phyloP scores from a whole-genome alignment of 306 rosid species.

The Cicer judaicum region DNA sequence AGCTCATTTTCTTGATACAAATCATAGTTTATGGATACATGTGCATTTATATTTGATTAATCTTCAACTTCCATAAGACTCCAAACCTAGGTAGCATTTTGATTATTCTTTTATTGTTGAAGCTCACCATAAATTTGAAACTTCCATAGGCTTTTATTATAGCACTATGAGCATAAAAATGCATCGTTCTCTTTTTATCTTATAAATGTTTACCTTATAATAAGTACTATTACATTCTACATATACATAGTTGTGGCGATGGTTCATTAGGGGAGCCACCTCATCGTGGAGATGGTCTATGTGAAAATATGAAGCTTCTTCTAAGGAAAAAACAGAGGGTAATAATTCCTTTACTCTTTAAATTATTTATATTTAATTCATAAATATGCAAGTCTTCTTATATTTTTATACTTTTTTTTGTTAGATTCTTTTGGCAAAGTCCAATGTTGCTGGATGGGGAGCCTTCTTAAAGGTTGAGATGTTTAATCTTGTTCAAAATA shows the following conservation, averaged over 20 bases:
- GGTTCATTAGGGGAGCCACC: conserved; percentile 72
- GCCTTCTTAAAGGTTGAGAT: conserved; percentile 77
- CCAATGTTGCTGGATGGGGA: conserved; percentile 94
- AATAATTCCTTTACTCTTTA: conserved; percentile 37
- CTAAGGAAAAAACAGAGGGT: conserved; percentile 83
- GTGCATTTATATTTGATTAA: too few relatives aligned
- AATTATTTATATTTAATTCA: conserved; percentile 1
- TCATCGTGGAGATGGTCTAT: conserved; percentile 69
- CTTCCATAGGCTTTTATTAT: too few relatives aligned
- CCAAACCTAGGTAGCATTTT: too few relatives aligned
- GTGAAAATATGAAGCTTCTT: conserved; percentile 87
- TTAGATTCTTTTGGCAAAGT: conserved; percentile 75
- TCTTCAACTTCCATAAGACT: too few relatives aligned
- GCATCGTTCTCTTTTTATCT: too few relatives aligned
- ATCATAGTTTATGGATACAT: too few relatives aligned
- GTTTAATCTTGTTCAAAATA: not conserved
- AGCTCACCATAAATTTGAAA: too few relatives aligned
- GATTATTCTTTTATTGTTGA: too few relatives aligned
- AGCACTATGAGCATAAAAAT: not conserved
- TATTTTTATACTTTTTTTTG: conserved; percentile 24
- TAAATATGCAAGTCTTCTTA: conserved; percentile 31
- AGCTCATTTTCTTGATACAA: too few relatives aligned
- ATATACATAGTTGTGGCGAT: conserved; percentile 72
- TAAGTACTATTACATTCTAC: conserved; percentile 20
- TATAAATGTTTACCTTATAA: not conserved